phyloP scores from a whole-genome alignment of 306 rosid genomes.

The Pyrus pyrifolia region DNA sequence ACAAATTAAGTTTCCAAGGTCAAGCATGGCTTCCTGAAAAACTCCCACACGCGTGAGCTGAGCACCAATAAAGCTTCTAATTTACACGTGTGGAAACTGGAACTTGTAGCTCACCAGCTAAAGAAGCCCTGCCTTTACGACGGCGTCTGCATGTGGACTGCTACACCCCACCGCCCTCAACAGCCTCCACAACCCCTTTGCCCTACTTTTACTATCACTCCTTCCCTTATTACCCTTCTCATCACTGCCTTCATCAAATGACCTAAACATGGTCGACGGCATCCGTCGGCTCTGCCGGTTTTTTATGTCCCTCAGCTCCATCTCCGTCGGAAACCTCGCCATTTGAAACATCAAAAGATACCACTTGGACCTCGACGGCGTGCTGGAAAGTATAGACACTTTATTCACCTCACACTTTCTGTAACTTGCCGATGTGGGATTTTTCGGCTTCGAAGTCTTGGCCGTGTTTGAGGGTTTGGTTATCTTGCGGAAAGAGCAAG shows the following conservation, averaged over 20 bases:
- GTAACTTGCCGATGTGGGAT: not conserved
- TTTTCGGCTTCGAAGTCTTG: not conserved
- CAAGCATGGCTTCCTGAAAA: not conserved
- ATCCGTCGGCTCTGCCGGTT: conserved; percentile 41
- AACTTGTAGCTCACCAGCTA: too few relatives aligned
- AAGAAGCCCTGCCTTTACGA: conserved; percentile 28
- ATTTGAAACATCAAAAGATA: conserved; percentile 57
- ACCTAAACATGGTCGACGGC: conserved; percentile 24
- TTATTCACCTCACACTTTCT: conserved; percentile 12
- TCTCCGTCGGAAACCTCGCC: conserved; percentile 35
- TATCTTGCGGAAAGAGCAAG: conserved; percentile 1
- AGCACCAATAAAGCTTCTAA: not conserved
- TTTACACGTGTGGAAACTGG: not conserved
- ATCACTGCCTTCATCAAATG: conserved; percentile 5
- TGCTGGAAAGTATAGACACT: conserved; percentile 35
- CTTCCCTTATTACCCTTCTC: not conserved
- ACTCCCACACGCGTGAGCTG: not conserved
- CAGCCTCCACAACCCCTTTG: conserved; percentile 38
- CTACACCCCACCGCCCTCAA: conserved; percentile 32
- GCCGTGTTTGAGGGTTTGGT: not conserved
- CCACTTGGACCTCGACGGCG: conserved; percentile 53
- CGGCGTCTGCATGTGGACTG: conserved; percentile 25
- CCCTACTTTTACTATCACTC: not conserved
- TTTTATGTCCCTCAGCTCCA: conserved; percentile 59
- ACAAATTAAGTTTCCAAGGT: not conserved